Percentiles rank a stretch among this genome's conserved stretches.
These are phyloP conservation scores for Durotheca rogersii DNA, from an alignment of 495 filamentous ascomycete genomes.

Conservation along the genomic window DNA sequence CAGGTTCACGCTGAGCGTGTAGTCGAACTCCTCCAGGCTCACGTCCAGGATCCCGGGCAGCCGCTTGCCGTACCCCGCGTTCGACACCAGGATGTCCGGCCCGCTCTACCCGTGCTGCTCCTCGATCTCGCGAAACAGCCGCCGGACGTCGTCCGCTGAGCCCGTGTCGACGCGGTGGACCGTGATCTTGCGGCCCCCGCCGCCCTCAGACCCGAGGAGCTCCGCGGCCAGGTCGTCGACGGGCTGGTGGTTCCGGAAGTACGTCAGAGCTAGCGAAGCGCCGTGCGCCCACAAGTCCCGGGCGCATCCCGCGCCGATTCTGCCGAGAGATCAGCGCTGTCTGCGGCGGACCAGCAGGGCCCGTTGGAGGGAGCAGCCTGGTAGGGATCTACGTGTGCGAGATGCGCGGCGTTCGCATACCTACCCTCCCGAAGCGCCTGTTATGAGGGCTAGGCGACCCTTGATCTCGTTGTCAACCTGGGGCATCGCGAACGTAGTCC, in stretches of 20 bases:
- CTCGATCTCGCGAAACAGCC: conserved; percentile 55
- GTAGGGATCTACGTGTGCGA: too few relatives aligned
- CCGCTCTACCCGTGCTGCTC: conserved; percentile 50
- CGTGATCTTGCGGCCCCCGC: conserved; percentile 48
- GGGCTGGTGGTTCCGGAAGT: conserved; percentile 51
- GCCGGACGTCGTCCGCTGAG: conserved; percentile 50
- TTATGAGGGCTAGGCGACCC: conserved; percentile 63
- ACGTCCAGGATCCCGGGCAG: conserved; percentile 40
- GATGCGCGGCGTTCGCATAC: too few relatives aligned
- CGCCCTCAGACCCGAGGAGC: conserved; percentile 24
- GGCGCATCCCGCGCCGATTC: conserved; percentile 63
- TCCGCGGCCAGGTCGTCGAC: conserved; percentile 49
- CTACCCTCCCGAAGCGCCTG: conserved; percentile 68
- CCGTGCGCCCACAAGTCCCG: conserved; percentile 55
- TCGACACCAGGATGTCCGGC: conserved; percentile 64
- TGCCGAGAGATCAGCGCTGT: too few relatives aligned
- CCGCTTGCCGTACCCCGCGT: conserved; percentile 41
- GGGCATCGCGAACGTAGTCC: conserved; percentile 18
- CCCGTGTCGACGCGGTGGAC: conserved; percentile 59
- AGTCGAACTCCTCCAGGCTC: conserved; percentile 62
- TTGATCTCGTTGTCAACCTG: conserved; percentile 52
- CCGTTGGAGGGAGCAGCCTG: too few relatives aligned
- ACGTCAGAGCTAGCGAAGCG: conserved; percentile 61
- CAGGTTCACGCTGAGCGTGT: conserved; percentile 65
- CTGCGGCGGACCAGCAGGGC: too few relatives aligned